Base-by-base conservation (phyloP, 164 flowering plant species). In the Nelumbo lutea region DNA sequence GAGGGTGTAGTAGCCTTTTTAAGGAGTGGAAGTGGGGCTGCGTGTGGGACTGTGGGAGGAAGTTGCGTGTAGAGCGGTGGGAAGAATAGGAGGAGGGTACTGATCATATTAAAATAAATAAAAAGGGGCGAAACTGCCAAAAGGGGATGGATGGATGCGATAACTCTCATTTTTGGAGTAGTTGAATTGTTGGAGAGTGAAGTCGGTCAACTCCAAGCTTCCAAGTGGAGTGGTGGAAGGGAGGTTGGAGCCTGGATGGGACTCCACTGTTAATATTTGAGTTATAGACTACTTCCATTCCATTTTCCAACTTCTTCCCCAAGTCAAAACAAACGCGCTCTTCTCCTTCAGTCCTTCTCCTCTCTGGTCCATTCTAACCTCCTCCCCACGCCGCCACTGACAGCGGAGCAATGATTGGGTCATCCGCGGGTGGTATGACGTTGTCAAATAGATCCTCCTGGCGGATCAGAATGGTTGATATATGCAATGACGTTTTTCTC, bases 41-140 rank as follows among this genome's bases (percentile, higher is more conserved):
- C 27, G 27, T 27, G 27, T 27, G 27, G 27, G 27, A 27, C 27
- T 27, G 52, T 7, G 41, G 6, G 56, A 47, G 82, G 85, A 82
- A 82, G 87, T 77, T 82, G 85, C 83, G 82, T 76, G 82, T 62
- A 70, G 63, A 75, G 83, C 76, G 76, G 70, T 42, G 58, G 73
- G 73, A 68, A 70, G 63, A 45, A 58, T 5, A 9, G 67, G 58
- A 40, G 45, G 38, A 44, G 40, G 42, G 67, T 61, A 51, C 66
- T 39, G 65, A 68, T 9, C 11, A 51, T 7, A 51, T 4, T 46
- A 39, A 6, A 40, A 62, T 42, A 39, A 42, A 42, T 7, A 62
- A 2, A 2, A 46, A 6, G 65, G 8, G 3, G 48, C 2, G 14
- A 62, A 9, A 9, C 2, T 38, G 15, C 61, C 61, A 3, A 15